A percentile compares a stretch with the other conserved stretches of the same genome.
Evolutionary conservation across 768 basidiomycete genomes (phyloP).

Genomic region (Hericium erinaceus): DNA sequence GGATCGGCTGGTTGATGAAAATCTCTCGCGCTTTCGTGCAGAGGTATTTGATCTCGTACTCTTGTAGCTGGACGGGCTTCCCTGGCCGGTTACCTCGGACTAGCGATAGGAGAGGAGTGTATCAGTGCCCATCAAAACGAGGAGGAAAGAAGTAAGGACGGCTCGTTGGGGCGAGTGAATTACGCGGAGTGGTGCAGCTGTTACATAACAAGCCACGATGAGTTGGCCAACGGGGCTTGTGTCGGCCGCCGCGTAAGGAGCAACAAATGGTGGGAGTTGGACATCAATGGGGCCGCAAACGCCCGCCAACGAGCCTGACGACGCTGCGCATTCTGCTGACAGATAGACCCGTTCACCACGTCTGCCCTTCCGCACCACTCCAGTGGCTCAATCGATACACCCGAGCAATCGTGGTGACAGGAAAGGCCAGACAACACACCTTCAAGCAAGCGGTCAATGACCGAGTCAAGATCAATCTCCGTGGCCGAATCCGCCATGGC

Average conservation of each 20-base stretch:
- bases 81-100: slow-evolving; percentile 98
- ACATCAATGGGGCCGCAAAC: no score
- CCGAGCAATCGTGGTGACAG: neutral
- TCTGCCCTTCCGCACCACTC: neutral
- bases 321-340: neutral
- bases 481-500: slow-evolving; percentile 70
- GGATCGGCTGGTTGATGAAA: slow-evolving; percentile 97
- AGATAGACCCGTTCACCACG: neutral
- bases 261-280: no score
- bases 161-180: no score
- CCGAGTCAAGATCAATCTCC: slow-evolving; percentile 98
- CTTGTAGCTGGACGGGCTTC: slow-evolving; percentile 94
- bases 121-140: no score
- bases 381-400: neutral
- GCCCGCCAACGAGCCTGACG: no score
- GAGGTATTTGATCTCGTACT: slow-evolving; percentile 99
- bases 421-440: slow-evolving; percentile 46
- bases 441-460: slow-evolving; percentile 97
- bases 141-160: no score
- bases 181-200: no score
- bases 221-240: no score
- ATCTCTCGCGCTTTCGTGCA: slow-evolving; percentile 99
- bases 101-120: slow-evolving; percentile 21
- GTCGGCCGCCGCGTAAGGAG: no score
- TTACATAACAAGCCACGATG: no score